Conservation (phyloP, 148 eudicot species). For the Vaccinium macrocarpon region DNA sequence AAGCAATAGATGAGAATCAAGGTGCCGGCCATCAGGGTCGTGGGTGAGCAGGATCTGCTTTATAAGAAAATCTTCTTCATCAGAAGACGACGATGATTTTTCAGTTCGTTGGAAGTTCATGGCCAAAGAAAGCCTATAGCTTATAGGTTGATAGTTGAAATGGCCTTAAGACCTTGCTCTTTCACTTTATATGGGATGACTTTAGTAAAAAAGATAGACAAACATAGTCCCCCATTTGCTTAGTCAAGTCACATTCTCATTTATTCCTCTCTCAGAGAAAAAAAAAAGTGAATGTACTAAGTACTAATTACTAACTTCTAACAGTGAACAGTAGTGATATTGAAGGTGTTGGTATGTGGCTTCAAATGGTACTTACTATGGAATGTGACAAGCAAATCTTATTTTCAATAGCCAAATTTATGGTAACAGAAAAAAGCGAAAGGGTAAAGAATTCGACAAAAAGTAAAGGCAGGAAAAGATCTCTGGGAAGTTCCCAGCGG, state of each 20-base stretch:
- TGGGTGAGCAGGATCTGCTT: slow-evolving; percentile 50
- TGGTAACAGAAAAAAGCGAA: not conserved
- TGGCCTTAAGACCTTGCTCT: not conserved
- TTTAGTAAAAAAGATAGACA: not conserved
- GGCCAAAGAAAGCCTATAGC: slow-evolving; percentile 13
- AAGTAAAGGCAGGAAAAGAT: not conserved
- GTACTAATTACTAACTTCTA: not conserved
- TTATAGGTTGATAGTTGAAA: slow-evolving; percentile 5
- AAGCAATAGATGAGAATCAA: slow-evolving; percentile 56
- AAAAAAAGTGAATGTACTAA: too few relatives aligned
- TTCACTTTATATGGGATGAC: not conserved
- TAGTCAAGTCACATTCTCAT: not conserved
- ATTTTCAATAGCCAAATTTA: not conserved
- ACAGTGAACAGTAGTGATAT: not conserved
- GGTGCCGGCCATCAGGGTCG: slow-evolving; percentile 49
- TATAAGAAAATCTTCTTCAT: slow-evolving; percentile 43
- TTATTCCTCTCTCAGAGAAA: not conserved
- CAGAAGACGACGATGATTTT: slow-evolving; percentile 18
- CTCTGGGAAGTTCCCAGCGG: not conserved
- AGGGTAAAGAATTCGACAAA: not conserved
- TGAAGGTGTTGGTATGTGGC: not conserved
- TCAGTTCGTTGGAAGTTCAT: slow-evolving; percentile 28
- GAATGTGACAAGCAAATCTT: not conserved
- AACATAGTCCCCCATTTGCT: not conserved
- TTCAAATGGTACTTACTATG: not conserved